Conservation (phyloP, 73 alveolate species). For the Chromera velia region DNA sequence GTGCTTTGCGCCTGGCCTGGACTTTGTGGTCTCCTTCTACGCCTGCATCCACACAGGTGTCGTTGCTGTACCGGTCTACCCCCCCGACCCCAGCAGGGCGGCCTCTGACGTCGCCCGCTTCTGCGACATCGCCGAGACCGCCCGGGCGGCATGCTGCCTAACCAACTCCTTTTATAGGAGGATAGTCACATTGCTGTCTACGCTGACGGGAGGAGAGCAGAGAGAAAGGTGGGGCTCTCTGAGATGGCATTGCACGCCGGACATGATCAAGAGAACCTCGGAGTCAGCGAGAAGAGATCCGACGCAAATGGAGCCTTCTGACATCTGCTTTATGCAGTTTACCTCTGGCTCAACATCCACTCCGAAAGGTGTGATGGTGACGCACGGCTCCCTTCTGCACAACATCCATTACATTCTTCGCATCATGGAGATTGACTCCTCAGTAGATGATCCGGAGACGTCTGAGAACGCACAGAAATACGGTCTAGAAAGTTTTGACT, state of each 20-base stretch:
- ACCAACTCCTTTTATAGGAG: neutral
- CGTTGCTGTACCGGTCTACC: neutral
- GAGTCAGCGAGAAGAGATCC: neutral
- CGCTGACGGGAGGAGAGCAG: too few relatives aligned
- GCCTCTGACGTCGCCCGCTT: neutral
- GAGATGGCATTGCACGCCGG: neutral
- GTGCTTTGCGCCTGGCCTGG: neutral
- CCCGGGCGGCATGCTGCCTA: neutral
- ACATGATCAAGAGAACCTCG: neutral
- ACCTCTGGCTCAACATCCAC: constrained; percentile 22
- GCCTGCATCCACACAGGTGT: neutral
- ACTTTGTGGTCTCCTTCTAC: neutral
- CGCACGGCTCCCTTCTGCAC: constrained; percentile 14
- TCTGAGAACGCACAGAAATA: neutral
- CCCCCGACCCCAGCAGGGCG: neutral
- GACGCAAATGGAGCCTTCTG: neutral
- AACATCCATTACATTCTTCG: neutral
- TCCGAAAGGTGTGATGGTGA: constrained; percentile 23
- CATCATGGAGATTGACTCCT: neutral
- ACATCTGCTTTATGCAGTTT: constrained; percentile 7
- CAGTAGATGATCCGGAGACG: neutral
- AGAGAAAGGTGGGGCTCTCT: neutral
- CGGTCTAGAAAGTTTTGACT: neutral
- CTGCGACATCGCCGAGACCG: neutral
- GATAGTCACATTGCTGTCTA: neutral